Conservation (phyloP, 306 rosid species). For the Parietaria judaica region DNA sequence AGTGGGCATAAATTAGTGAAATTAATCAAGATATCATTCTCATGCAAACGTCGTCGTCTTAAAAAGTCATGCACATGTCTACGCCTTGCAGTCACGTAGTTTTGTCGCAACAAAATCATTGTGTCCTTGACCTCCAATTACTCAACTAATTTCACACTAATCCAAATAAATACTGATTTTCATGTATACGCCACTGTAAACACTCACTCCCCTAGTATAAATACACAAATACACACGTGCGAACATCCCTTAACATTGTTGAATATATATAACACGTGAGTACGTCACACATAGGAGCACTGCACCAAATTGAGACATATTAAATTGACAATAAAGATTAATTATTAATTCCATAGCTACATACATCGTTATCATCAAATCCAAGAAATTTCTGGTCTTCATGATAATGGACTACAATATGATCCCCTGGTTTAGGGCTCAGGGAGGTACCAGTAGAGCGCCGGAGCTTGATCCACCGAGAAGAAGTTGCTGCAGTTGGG, state of each 20-base stretch:
- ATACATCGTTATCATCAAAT: too few species aligned
- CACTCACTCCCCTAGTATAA: too few species aligned
- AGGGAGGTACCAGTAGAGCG: conserved; percentile 36
- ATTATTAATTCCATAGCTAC: too few species aligned
- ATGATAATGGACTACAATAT: too few species aligned
- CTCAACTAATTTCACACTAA: not conserved
- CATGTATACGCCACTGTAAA: not conserved
- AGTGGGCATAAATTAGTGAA: not conserved
- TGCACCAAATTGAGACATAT: too few species aligned
- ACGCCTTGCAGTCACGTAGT: not conserved
- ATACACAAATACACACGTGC: too few species aligned
- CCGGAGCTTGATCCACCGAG: conserved; percentile 75
- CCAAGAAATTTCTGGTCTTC: too few species aligned
- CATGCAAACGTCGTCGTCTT: not conserved
- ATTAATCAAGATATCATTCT: not conserved
- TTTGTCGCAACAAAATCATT: not conserved
- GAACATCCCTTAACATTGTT: not conserved
- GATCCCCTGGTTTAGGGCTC: conserved; percentile 9
- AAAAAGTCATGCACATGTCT: not conserved
- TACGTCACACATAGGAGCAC: too few species aligned
- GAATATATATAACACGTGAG: too few species aligned
- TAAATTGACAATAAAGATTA: too few species aligned
- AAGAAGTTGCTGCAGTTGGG: conserved; percentile 40
- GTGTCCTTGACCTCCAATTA: not conserved
- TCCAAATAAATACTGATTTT: not conserved